Conservation (phyloP, 768 basidiomycete species). For the Sistotremastrum niveocremeum region DNA sequence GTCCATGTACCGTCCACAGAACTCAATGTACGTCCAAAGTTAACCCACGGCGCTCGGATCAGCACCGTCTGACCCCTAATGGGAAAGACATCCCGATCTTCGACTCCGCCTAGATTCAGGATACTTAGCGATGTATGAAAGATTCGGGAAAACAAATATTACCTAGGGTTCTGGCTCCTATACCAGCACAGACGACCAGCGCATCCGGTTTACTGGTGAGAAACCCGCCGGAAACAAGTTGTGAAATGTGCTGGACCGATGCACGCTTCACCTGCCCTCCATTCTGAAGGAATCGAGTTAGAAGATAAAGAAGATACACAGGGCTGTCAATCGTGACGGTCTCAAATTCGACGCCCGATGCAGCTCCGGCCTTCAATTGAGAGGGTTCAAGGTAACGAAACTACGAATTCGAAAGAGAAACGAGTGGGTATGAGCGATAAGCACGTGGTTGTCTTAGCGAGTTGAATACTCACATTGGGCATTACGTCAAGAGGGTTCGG, state of each 20-base stretch:
- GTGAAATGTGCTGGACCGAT: conserved; percentile 52
- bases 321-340: conserved; percentile 59
- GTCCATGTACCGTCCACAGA: conserved; percentile 31
- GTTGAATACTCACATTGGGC: conserved; percentile 17
- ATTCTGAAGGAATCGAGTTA: conserved; percentile 37
- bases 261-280: conserved; percentile 54
- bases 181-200: conserved; percentile 56
- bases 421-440: conserved; percentile 12
- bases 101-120: conserved; percentile 26
- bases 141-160: no score
- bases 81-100: conserved; percentile 34
- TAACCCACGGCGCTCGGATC: conserved; percentile 36
- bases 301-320: conserved; percentile 49
- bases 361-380: conserved; percentile 28
- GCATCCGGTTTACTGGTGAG: conserved; percentile 25
- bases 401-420: conserved; percentile 9
- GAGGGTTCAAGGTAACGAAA: conserved; percentile 24
- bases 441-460: conserved; percentile 11
- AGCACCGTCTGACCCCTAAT: conserved; percentile 31
- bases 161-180: conserved; percentile 35
- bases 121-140: no score
- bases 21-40: conserved; percentile 35
- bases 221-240: conserved; percentile 50
- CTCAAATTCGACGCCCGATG: conserved; percentile 43
- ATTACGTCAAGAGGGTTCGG: conserved; percentile 21